Evolutionary conservation across 1,139 yeast species (phyloP), one percentile per base, ranked within the genome.

Genomic region (Eremothecium cymbalariae): DNA sequence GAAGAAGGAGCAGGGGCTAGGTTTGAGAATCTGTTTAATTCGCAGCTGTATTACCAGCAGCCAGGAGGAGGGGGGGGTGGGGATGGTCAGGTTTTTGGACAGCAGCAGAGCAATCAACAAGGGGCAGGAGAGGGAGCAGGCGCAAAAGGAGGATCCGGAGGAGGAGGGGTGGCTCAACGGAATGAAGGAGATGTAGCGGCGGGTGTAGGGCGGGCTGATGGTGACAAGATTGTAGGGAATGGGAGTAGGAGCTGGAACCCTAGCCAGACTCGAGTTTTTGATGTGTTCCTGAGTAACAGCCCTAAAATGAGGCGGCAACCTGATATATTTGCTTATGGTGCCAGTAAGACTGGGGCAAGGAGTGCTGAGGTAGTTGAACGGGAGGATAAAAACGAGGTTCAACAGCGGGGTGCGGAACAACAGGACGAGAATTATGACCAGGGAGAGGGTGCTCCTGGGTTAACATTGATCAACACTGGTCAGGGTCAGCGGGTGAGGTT

Each of bases 251-350:
- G 19, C 21, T 39, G 45, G 44, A 36, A 42, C 25, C 45, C 29
- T 28, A 28, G 18, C 24, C 49, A n/a, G 25, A 37, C 43, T 2
- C 43, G 50, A 19, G 50, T 51, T 5, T 53, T 51, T 32, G 58
- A 53, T 36, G 53, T 53, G 2, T 52, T 43, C 37, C 39, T 43
- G 35, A 42, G 43, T 13, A 42, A 40, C 17, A 47, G 47, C 4
- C 26, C 43, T 2, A 38, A 43, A 8, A 43, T 41, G 11, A 31
- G 43, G 9, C 46, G 44, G 27, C 33, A 46, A 34, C 33, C 32
- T 13, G 43, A 40, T 23, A 30, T 40, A 16, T 32, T 37, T 22
- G 35, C 36, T 13, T 34, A 36, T 34, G 36, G 30, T 13, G 18
- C 32, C 9, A n/a, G 15, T 11, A 18, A 13, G 3, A 19, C 28